Conservation (phyloP, 139 green algal species). For the Pycnococcus provasolii region DNA sequence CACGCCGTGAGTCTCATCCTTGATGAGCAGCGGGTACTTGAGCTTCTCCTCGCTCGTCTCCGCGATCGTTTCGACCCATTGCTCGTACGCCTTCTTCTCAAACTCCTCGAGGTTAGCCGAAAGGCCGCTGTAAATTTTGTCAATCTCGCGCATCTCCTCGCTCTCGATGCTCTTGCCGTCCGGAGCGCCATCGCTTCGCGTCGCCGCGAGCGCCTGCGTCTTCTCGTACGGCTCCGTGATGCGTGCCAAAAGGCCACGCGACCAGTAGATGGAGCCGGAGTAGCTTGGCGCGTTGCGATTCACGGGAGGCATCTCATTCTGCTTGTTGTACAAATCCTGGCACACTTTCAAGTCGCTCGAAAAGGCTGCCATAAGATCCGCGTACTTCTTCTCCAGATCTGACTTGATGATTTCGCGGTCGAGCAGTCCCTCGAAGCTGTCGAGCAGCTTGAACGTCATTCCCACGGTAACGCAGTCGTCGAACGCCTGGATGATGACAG, state of each 20-base stretch:
- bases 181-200: conserved; percentile 9
- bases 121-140: conserved; percentile 44
- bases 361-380: conserved; percentile 48
- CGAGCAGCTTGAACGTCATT: conserved; percentile 78
- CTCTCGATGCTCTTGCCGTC: conserved; percentile 30
- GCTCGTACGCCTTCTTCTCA: conserved; percentile 6
- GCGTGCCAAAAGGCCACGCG: conserved; percentile 59
- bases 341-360: conserved; percentile 53
- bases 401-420: conserved; percentile 65
- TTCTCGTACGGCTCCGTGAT: conserved; percentile 69
- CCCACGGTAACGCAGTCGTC: conserved; percentile 50
- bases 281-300: conserved; percentile 43
- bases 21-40: conserved; percentile 58
- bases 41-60: conserved; percentile 65
- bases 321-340: conserved; percentile 47
- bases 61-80: conserved; percentile 20
- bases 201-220: conserved; percentile 39
- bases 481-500: conserved; percentile 64
- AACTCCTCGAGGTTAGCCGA: conserved; percentile 28
- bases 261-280: conserved; percentile 65
- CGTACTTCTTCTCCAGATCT: conserved; percentile 58
- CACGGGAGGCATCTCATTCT: conserved; percentile 36
- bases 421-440: conserved; percentile 75
- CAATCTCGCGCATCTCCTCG: conserved; percentile 50
- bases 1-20: conserved; percentile 2